Conservation (phyloP, 306 rosid genomes). For the Mimosa pudica region DNA sequence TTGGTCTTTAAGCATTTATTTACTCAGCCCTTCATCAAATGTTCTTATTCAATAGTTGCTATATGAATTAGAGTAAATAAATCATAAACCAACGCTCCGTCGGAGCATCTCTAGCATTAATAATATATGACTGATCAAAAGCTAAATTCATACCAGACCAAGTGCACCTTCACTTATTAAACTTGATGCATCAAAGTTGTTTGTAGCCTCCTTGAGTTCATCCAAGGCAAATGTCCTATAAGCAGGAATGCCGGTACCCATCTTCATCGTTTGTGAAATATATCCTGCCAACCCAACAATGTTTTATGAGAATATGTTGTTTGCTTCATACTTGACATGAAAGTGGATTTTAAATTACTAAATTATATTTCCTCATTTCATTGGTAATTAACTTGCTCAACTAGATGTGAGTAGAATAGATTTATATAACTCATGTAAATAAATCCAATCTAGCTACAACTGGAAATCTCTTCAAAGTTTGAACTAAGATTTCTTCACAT, state of each 20-base stretch:
- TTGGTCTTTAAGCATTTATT: conserved; percentile 8
- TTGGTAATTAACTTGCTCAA: neutral
- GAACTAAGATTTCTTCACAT: too few species aligned
- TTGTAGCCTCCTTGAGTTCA: conserved; percentile 86
- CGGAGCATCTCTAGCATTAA: neutral
- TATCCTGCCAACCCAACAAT: conserved; percentile 52
- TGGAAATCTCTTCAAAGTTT: conserved; percentile 14
- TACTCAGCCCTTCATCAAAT: conserved; percentile 10
- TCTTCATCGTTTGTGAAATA: conserved; percentile 90
- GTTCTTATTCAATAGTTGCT: neutral
- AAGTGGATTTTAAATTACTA: conserved; percentile 22
- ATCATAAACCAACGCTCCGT: neutral
- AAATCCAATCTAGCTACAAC: neutral
- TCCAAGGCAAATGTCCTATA: conserved; percentile 85
- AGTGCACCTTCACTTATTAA: conserved; percentile 60
- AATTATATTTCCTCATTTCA: conserved; percentile 2
- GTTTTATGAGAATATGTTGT: neutral
- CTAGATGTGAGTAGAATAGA: conserved; percentile 7
- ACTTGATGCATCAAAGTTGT: conserved; percentile 70
- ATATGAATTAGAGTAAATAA: neutral
- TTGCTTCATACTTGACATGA: neutral
- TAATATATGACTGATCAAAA: conserved; percentile 25
- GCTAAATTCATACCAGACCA: conserved; percentile 61
- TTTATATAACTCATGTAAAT: neutral
- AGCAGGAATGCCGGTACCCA: conserved; percentile 84